phyloP scores from a whole-genome alignment of 768 basidiomycete species.

The Rhodotorula toruloides region DNA sequence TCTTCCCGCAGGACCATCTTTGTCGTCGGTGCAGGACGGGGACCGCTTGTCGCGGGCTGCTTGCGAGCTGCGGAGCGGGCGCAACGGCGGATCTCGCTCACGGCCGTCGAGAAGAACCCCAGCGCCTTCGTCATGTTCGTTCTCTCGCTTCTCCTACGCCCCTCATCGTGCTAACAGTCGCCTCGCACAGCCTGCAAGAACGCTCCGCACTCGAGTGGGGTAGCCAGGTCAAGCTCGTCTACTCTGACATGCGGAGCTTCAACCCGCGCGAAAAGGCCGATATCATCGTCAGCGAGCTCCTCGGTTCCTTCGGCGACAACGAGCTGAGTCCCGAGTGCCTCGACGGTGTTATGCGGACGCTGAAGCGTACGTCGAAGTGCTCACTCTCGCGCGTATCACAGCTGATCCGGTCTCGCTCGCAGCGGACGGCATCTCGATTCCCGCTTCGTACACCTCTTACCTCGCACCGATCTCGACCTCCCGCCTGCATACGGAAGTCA shows the following conservation, averaged over 20 bases:
- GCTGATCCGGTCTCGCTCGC: background rate
- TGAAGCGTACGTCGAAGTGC: constrained; percentile 65
- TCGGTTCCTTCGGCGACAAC: constrained; percentile 97
- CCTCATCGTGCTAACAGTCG: background rate
- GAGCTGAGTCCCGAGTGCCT: constrained; percentile 97
- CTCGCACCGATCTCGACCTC: constrained; percentile 90
- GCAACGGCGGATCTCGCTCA: constrained; percentile 58
- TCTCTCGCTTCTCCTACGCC: constrained; percentile 17
- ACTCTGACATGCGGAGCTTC: constrained; percentile 87
- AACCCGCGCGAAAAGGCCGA: constrained; percentile 75
- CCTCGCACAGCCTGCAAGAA: constrained; percentile 66
- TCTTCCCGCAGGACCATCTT: constrained; percentile 63
- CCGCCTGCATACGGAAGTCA: constrained; percentile 80
- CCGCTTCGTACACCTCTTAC: constrained; percentile 90
- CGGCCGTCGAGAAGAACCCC: constrained; percentile 91
- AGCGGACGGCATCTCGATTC: constrained; percentile 94
- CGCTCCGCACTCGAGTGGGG: constrained; percentile 78
- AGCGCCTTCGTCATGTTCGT: constrained; percentile 90
- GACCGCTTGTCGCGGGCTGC: constrained; percentile 81
- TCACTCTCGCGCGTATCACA: background rate
- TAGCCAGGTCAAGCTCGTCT: constrained; percentile 69
- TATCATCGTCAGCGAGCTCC: constrained; percentile 87
- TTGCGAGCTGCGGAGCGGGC: constrained; percentile 69
- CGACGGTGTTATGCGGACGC: constrained; percentile 86
- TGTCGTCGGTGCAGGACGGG: constrained; percentile 90